Conservation (phyloP, 129 eudicot species). For the Tagetes erecta region DNA sequence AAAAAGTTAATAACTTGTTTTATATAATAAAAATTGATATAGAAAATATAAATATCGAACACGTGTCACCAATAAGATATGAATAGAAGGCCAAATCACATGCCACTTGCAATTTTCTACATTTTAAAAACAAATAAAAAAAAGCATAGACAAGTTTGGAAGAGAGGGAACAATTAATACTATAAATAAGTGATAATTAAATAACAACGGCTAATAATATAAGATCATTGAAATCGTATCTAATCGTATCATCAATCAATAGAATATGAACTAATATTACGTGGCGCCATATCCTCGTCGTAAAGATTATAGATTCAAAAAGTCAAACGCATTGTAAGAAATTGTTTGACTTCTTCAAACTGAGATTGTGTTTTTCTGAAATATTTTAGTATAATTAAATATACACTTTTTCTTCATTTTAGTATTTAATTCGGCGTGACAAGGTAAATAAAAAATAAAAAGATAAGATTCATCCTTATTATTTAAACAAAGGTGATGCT, state of each 20-base stretch:
- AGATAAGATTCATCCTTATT: background rate
- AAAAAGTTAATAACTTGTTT: no score
- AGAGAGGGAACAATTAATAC: slow-evolving; percentile 20
- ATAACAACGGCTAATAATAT: background rate
- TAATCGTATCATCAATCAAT: slow-evolving; percentile 3
- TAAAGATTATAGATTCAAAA: background rate
- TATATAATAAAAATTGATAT: no score
- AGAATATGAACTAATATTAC: background rate
- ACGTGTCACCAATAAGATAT: background rate
- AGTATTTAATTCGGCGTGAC: slow-evolving; percentile 12
- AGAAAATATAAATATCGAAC: background rate
- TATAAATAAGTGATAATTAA: background rate
- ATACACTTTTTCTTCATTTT: background rate
- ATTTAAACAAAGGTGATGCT: background rate
- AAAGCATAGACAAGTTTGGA: slow-evolving; percentile 2
- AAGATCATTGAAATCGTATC: background rate
- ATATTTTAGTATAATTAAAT: background rate
- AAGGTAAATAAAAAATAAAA: background rate
- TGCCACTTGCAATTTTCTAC: background rate
- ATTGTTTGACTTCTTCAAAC: slow-evolving; percentile 16
- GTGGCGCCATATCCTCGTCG: slow-evolving; percentile 2
- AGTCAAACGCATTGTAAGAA: slow-evolving; percentile 8
- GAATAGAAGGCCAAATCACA: slow-evolving; percentile 1
- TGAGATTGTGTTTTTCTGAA: background rate
- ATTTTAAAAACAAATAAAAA: background rate